phyloP scores from a whole-genome alignment of 345 rosid species.

The Reutealis trisperma region DNA sequence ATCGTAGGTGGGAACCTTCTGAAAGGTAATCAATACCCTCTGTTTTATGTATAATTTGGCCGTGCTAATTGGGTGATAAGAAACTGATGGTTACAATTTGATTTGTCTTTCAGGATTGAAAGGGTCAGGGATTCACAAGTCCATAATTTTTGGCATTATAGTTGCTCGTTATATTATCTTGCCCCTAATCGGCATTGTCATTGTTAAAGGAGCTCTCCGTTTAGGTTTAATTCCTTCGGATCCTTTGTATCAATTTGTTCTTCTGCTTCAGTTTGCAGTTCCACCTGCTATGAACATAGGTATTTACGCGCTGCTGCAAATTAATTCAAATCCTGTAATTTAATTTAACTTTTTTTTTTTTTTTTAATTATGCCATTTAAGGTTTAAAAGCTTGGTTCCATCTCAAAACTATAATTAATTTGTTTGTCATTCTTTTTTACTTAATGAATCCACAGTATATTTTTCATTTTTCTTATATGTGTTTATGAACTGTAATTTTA shows the following conservation, averaged over 20 bases:
- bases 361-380: too few species aligned
- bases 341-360: too few species aligned
- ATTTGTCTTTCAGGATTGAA: conserved; percentile 44
- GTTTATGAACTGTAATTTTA: too few species aligned
- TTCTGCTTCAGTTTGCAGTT: conserved; percentile 63
- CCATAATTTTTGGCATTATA: conserved; percentile 46
- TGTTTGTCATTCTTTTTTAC: too few species aligned
- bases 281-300: conserved; percentile 69
- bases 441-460: too few species aligned
- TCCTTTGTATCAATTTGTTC: conserved; percentile 65
- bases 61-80: not conserved
- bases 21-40: conserved; percentile 36
- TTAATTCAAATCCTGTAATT: too few species aligned
- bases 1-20: conserved; percentile 70
- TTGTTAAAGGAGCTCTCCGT: conserved; percentile 45
- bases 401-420: too few species aligned
- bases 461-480: too few species aligned
- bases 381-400: too few species aligned
- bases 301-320: not conserved
- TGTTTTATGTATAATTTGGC: not conserved
- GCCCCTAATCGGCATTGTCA: conserved; percentile 56
- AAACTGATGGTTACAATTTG: not conserved
- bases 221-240: conserved; percentile 53
- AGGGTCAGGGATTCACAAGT: conserved; percentile 44
- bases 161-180: conserved; percentile 51